phyloP scores from a whole-genome alignment of 1,284 basidiomycete genomes.

The Coniophora puteana region DNA sequence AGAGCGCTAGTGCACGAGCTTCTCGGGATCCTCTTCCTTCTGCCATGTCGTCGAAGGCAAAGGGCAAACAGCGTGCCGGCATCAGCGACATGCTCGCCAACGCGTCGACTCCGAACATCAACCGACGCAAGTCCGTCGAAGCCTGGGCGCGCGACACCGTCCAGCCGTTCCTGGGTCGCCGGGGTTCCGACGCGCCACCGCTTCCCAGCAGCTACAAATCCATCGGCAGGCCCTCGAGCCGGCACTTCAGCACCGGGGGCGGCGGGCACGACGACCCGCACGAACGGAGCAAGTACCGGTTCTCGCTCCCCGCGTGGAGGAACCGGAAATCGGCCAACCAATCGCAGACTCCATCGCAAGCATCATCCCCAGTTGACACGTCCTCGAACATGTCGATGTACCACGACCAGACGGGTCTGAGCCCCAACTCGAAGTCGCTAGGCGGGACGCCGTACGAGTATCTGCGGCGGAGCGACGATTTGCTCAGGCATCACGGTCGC shows the following conservation, averaged over 20 bases:
- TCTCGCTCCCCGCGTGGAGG: slow-evolving; percentile 25
- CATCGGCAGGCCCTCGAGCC: slow-evolving; percentile 15
- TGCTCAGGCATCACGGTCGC: slow-evolving; percentile 23
- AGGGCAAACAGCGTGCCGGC: slow-evolving; percentile 15
- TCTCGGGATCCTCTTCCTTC: no score
- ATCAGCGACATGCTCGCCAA: slow-evolving; percentile 14
- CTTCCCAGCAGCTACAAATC: slow-evolving; percentile 13
- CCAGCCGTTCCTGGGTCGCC: slow-evolving; percentile 4
- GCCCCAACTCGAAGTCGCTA: no score
- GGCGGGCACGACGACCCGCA: slow-evolving; percentile 16
- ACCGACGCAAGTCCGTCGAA: slow-evolving; percentile 28
- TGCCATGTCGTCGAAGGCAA: slow-evolving; percentile 13
- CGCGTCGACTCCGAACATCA: slow-evolving; percentile 18
- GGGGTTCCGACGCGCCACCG: slow-evolving; percentile 16
- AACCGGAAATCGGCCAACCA: slow-evolving; percentile 16
- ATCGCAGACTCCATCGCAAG: slow-evolving; percentile 20
- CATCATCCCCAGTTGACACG: slow-evolving; percentile 25
- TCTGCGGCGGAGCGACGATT: slow-evolving; percentile 32
- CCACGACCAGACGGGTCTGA: slow-evolving; percentile 17
- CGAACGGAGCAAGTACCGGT: slow-evolving; percentile 21
- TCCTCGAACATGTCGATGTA: slow-evolving; percentile 24
- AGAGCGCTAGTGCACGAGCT: slow-evolving; percentile 14
- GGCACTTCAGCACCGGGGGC: slow-evolving; percentile 22
- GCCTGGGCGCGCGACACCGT: slow-evolving; percentile 24
- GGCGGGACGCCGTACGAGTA: slow-evolving; percentile 17